Conservation (phyloP, 768 basidiomycete species). For the Psilocybe cyanescens region DNA sequence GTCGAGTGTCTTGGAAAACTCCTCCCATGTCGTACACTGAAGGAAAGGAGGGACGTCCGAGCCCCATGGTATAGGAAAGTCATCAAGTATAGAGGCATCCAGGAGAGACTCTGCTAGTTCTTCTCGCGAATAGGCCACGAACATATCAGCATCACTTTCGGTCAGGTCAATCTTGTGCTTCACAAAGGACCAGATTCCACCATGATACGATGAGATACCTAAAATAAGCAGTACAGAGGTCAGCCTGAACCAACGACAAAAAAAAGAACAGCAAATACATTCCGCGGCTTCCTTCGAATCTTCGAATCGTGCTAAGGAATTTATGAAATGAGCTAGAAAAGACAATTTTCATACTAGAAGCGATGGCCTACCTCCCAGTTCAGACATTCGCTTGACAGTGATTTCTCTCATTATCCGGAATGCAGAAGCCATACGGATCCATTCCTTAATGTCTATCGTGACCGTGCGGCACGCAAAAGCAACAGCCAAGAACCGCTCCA, state of each 20-base stretch:
- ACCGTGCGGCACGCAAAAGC: not conserved
- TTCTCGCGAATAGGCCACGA: slow-evolving; percentile 3
- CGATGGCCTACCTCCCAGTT: not conserved
- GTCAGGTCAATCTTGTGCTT: not conserved
- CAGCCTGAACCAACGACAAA: not conserved
- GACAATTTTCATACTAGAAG: no score
- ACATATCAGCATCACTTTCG: not conserved
- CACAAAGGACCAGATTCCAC: not conserved
- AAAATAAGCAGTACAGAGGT: not conserved
- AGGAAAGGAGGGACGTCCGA: not conserved
- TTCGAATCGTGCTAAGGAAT: not conserved
- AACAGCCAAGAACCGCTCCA: not conserved
- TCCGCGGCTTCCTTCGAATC: not conserved
- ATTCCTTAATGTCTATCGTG: not conserved
- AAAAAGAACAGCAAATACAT: no score
- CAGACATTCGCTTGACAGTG: not conserved
- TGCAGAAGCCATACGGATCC: not conserved
- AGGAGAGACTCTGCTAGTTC: not conserved
- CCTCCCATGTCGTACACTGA: not conserved
- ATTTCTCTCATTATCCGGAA: not conserved
- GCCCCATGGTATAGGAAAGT: not conserved
- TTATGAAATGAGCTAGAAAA: no score
- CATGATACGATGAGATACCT: not conserved
- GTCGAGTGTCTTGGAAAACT: not conserved
- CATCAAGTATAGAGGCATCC: not conserved